These are phyloP conservation scores for Periconia macrospinosa DNA, from an alignment of 2,329 filamentous ascomycete species.

Conservation along the genomic window DNA sequence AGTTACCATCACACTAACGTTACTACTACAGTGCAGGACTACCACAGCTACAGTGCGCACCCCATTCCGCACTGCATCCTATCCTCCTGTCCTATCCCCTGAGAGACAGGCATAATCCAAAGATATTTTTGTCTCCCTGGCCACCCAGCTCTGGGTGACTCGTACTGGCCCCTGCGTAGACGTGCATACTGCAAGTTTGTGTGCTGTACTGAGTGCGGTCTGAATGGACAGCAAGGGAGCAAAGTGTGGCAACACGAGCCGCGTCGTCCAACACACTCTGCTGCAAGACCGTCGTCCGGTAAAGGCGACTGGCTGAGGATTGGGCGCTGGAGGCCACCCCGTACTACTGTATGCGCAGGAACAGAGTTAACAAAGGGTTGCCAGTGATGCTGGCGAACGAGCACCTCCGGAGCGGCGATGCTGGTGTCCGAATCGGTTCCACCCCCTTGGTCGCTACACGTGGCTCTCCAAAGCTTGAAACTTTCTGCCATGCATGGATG, in stretches of 20 bases:
- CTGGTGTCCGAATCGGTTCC: slow-evolving; percentile 7
- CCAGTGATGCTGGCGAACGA: slow-evolving; percentile 9
- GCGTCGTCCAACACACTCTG: background rate
- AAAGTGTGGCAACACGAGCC: slow-evolving; percentile 1
- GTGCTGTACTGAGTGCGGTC: background rate
- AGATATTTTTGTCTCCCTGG: slow-evolving; percentile 36
- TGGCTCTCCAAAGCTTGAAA: slow-evolving; percentile 21
- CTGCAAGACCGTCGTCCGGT: slow-evolving; percentile 2
- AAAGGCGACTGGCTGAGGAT: slow-evolving; percentile 3
- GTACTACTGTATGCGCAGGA: slow-evolving; percentile 4
- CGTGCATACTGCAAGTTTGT: slow-evolving; percentile 2
- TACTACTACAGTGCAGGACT: no score
- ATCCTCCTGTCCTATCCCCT: no score
- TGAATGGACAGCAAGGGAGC: background rate
- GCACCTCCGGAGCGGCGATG: slow-evolving; percentile 16
- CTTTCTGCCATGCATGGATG: slow-evolving; percentile 12
- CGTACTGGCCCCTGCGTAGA: slow-evolving; percentile 24
- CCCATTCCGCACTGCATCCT: background rate
- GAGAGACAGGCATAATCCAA: slow-evolving; percentile 19
- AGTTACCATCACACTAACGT: no score
- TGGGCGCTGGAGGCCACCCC: slow-evolving; percentile 2
- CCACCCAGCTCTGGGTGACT: slow-evolving; percentile 25
- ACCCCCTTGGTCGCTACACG: slow-evolving; percentile 24
- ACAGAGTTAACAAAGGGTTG: slow-evolving; percentile 1
- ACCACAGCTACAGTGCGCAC: slow-evolving; percentile 2